phyloP scores from a whole-genome alignment of 2,329 filamentous ascomycete genomes.

The Verticillium zaregamsianum region DNA sequence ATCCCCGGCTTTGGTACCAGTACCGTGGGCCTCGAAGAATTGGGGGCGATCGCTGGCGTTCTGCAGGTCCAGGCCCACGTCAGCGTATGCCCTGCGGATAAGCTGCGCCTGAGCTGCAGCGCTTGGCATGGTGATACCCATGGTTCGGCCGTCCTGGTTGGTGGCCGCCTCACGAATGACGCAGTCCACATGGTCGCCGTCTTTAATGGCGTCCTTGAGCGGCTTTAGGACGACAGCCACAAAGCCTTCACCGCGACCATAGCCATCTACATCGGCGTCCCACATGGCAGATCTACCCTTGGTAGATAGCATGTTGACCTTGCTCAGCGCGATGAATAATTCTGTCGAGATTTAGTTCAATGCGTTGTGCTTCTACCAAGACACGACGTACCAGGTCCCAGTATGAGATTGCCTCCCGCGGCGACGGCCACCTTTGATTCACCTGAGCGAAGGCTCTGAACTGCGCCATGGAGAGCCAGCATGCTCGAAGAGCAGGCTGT shows the following conservation, averaged over 20 bases:
- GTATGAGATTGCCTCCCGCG: constrained; percentile 23
- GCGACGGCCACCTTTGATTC: constrained; percentile 27
- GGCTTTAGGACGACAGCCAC: constrained; percentile 42
- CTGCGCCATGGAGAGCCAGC: constrained; percentile 36
- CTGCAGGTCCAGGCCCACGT: constrained; percentile 4
- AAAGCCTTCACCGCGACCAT: constrained; percentile 48
- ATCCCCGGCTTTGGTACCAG: constrained; percentile 33
- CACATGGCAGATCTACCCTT: constrained; percentile 31
- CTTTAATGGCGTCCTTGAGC: constrained; percentile 34
- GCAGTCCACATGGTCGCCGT: constrained; percentile 20
- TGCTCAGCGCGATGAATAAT: not conserved
- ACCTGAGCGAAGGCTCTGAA: constrained; percentile 26
- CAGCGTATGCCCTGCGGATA: constrained; percentile 21
- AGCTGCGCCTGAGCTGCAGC: constrained; percentile 19
- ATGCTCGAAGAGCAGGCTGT: constrained; percentile 42
- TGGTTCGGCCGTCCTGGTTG: constrained; percentile 16
- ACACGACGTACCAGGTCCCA: constrained; percentile 9
- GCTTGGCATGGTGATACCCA: constrained; percentile 34
- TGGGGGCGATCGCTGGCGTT: constrained; percentile 8
- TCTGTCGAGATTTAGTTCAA: not conserved
- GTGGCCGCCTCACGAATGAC: constrained; percentile 17
- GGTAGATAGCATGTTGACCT: constrained; percentile 30
- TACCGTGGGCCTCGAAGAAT: constrained; percentile 30
- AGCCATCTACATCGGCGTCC: constrained; percentile 42
- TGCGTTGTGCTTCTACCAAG: constrained; percentile 12